These are phyloP conservation scores for Xerocomus amazonicus DNA, from an alignment of 1,284 basidiomycete genomes.

Conservation along the genomic window DNA sequence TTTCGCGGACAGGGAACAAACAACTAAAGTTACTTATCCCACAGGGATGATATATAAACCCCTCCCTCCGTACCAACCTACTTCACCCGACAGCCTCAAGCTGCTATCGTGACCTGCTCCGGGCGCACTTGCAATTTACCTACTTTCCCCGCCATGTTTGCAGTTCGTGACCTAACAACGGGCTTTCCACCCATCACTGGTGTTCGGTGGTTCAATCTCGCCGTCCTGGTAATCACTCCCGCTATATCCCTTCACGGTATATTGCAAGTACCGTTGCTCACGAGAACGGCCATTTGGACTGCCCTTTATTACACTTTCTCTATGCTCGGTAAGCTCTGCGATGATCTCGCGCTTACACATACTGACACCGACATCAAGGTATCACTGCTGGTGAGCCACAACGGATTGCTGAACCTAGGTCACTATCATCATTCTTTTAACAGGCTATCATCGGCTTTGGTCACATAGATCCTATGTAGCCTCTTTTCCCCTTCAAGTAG, in stretches of 20 bases:
- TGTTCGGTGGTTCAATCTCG: slow-evolving; percentile 65
- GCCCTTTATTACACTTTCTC: slow-evolving; percentile 74
- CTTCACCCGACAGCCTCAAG: slow-evolving; percentile 13
- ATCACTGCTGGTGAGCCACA: slow-evolving; percentile 54
- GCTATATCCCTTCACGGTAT: slow-evolving; percentile 65
- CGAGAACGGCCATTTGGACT: slow-evolving; percentile 58
- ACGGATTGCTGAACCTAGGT: background rate
- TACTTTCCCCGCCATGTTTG: slow-evolving; percentile 15
- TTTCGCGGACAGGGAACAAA: slow-evolving; percentile 15
- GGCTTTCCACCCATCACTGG: slow-evolving; percentile 48
- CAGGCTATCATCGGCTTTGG: slow-evolving; percentile 89
- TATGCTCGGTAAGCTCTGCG: slow-evolving; percentile 49
- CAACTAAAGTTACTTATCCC: slow-evolving; percentile 11
- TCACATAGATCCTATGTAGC: slow-evolving; percentile 89
- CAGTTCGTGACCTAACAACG: slow-evolving; percentile 14
- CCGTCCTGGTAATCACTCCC: slow-evolving; percentile 65
- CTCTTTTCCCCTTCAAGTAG: slow-evolving; percentile 66
- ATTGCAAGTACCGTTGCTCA: slow-evolving; percentile 42
- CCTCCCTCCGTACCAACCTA: slow-evolving; percentile 9
- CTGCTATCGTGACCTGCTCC: slow-evolving; percentile 5
- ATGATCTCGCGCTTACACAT: slow-evolving; percentile 9
- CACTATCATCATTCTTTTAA: slow-evolving; percentile 2
- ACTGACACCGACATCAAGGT: slow-evolving; percentile 34
- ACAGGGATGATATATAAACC: slow-evolving; percentile 29
- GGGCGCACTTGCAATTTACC: background rate